Conservation (phyloP, 164 flowering plant genomes). For the Chimonanthus praecox region DNA sequence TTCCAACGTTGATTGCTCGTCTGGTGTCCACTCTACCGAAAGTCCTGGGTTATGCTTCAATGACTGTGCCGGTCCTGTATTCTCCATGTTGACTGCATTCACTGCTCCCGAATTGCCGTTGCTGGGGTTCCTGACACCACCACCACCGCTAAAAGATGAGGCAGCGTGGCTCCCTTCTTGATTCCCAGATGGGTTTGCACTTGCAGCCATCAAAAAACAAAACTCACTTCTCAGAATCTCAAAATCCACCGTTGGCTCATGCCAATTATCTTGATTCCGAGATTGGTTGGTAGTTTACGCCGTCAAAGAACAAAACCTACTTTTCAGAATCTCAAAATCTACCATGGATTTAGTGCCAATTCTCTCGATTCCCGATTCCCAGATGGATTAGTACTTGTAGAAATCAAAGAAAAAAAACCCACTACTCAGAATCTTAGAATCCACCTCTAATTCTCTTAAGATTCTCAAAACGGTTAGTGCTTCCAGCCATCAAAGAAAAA, state of each 20-base stretch:
- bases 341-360: no score
- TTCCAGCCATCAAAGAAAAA: no score
- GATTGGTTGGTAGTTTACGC: no score
- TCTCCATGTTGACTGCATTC: slow-evolving; percentile 9
- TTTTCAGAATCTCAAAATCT: no score
- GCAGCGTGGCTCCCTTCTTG: slow-evolving; percentile 22
- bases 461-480: no score
- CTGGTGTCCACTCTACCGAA: slow-evolving; percentile 46
- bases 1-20: slow-evolving; percentile 53
- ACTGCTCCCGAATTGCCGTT: slow-evolving; percentile 22
- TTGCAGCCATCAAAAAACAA: slow-evolving; percentile 34
- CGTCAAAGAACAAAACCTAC: no score
- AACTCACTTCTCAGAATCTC: slow-evolving; percentile 11
- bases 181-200: slow-evolving; percentile 45
- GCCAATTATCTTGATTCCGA: no score
- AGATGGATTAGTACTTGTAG: no score
- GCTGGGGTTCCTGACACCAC: neutral
- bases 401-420: no score
- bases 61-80: slow-evolving; percentile 18
- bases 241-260: neutral
- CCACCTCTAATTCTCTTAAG: no score
- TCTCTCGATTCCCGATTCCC: no score
- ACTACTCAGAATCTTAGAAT: no score
- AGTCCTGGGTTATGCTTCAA: slow-evolving; percentile 57
- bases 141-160: slow-evolving; percentile 13